Base-by-base conservation (phyloP, 2,329 filamentous ascomycete genomes). In the Botryotinia calthae region DNA sequence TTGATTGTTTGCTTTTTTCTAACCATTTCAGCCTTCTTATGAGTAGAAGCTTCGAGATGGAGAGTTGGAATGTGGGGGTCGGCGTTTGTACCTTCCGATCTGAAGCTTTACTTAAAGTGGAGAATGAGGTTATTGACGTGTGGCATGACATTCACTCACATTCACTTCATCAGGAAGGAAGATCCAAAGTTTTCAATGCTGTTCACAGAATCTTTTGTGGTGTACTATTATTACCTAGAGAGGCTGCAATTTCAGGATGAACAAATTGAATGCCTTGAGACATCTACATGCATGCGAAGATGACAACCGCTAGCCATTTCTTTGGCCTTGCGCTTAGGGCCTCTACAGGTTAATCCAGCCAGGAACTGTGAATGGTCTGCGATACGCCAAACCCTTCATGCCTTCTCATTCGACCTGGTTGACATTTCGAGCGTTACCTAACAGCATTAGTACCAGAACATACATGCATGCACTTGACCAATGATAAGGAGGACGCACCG, bases 401-500 rank as follows among this genome's bases (percentile, higher is more conserved):
- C 76, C 34, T 75, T 28, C 31, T 73, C 77, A 42, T 74, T 78
- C 37, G 75, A 75, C 64, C 76, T 77, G 40, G 75, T 76, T 18
- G 78, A 79, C 71, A 81, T 75, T 70, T 80, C 79, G 54, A 80
- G 68, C 1, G 79, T 81, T 44, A 81, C 79, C 79, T 80, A 37
- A 25, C 18, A 46, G 31, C 40, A 59, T 67, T 59, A 67, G 51
- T 48, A 31, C 37, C 6, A 8, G 25, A 64, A 48, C 14, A 34
- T 48, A 42, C 61, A 46, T 20, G n/a, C 22, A 58, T n/a, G 18
- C 4, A 28, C 12, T 54, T 18, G 16, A 18, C 4, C 20, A 31
- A 18, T 40, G 22, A 25, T 10, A 28, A 42, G n/a, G 12, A 31
- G 28, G 28, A 67, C 70, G 40, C 48, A 91, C 90, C 71, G 90